Base-by-base conservation (phyloP, 2,329 filamentous ascomycete genomes). In the Calonectria hawksworthii region DNA sequence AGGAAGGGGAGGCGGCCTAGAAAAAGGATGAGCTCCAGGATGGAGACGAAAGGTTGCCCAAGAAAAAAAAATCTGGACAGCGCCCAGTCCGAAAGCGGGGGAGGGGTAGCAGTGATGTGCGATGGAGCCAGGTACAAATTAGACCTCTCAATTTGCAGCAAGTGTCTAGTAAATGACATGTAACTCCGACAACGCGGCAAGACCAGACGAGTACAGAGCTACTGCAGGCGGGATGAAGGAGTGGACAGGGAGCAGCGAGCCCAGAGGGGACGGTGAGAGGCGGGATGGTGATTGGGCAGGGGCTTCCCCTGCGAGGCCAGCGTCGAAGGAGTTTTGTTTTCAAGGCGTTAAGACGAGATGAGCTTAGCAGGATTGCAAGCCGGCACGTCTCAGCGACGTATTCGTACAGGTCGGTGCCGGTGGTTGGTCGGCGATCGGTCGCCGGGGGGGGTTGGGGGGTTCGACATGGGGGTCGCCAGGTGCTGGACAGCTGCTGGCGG, bases 61-160 rank as follows among this genome's bases (percentile, higher is more conserved):
- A 47, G 73, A 80, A 81, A 82, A 81, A 72, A 81, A 82, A 81
- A 72, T 76, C 77, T 47, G 76, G 71, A 81, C 78, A 54, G 74
- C 74, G 70, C 63, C 77, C 76, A 80, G 76, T 75, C 82, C 82
- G 82, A 83, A 83, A 84, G 83, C 82, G 83, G 83, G 83, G 83
- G 82, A 83, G 82, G 82, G 82, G 82, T 82, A 78, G 78, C 80
- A 79, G 76, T 73, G 74, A 74, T 51, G 52, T n/a, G n/a, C 67
- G 67, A 41, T 50, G 52, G 67, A 56, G 38, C 67, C 54, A 63
- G 54, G 67, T 69, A 69, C 67, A 44, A 32, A 23, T 21, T 38
- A 61, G 41, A 34, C 38, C 54, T 69, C 52, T 26, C n/a, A 61
- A 34, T 69, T 50, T 50, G 52, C 38, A 56, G 67, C 36, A 59